Conservation (phyloP, 371 early-diverging fungal species). For the Actinomucor elegans region DNA sequence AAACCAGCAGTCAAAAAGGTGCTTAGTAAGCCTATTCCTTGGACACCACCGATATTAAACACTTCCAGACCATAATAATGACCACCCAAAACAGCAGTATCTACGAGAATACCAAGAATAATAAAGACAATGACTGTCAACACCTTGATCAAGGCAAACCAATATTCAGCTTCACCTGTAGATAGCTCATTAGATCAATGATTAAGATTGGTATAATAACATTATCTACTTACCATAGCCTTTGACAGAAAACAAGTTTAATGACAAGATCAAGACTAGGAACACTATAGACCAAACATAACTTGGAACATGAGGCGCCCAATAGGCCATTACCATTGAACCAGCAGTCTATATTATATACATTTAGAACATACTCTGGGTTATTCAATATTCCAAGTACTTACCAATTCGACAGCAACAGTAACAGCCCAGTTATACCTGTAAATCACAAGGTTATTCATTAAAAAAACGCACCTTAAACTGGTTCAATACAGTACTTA, state of each 20-base stretch:
- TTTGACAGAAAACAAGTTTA: slow-evolving; percentile 55
- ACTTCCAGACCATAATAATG: slow-evolving; percentile 27
- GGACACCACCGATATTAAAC: slow-evolving; percentile 31
- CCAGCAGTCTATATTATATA: slow-evolving; percentile 33
- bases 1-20: slow-evolving; percentile 81
- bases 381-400: no score
- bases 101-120: slow-evolving; percentile 62
- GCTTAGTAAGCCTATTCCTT: slow-evolving; percentile 31
- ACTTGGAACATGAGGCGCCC: slow-evolving; percentile 65
- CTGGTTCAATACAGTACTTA: background rate
- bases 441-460: background rate
- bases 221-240: slow-evolving; percentile 40
- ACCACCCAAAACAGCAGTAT: slow-evolving; percentile 50
- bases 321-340: slow-evolving; percentile 55
- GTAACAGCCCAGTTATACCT: slow-evolving; percentile 82
- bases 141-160: slow-evolving; percentile 71
- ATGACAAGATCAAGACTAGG: slow-evolving; percentile 39
- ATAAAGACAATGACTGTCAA: slow-evolving; percentile 67
- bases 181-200: background rate
- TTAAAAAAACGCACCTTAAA: background rate
- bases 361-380: no score
- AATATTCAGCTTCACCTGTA: slow-evolving; percentile 58
- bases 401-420: slow-evolving; percentile 69
- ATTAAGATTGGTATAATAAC: background rate
- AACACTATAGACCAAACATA: slow-evolving; percentile 53